A percentile compares a stretch with the other conserved stretches of the same genome.
phyloP scores from a whole-genome alignment of 306 rosid species.

The Cotoneaster glaucophyllus region DNA sequence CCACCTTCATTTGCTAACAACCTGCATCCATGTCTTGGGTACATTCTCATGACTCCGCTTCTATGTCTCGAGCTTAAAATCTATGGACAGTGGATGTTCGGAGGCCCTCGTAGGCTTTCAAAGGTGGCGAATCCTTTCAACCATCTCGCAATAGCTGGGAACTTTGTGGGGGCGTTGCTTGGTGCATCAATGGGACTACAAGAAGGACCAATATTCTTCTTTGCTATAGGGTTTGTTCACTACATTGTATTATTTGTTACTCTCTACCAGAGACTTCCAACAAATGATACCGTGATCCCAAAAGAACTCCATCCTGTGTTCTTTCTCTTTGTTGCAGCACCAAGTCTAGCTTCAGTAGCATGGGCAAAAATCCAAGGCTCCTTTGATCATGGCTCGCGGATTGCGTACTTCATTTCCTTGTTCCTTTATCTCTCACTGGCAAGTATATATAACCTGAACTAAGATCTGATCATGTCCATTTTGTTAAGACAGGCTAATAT shows the following conservation, averaged over 20 bases:
- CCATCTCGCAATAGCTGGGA: conserved; percentile 73
- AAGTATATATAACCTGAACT: conserved; percentile 17
- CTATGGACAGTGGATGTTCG: conserved; percentile 97
- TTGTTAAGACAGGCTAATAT: too few species aligned
- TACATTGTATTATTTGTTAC: conserved; percentile 79
- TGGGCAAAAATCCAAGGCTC: conserved; percentile 83
- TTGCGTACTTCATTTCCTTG: conserved; percentile 68
- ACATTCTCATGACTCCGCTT: conserved; percentile 66
- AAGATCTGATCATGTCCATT: too few species aligned
- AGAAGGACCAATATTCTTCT: conserved; percentile 90
- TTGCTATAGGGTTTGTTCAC: conserved; percentile 79
- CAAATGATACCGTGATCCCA: conserved; percentile 69
- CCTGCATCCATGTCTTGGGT: conserved; percentile 58
- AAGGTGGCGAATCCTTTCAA: conserved; percentile 85
- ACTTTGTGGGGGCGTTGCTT: conserved; percentile 79
- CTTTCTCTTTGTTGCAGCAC: conserved; percentile 87
- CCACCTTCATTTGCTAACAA: conserved; percentile 54
- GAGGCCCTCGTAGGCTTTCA: conserved; percentile 79
- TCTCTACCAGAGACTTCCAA: conserved; percentile 81
- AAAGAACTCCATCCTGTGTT: conserved; percentile 90
- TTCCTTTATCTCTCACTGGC: conserved; percentile 89
- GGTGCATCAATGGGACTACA: conserved; percentile 85
- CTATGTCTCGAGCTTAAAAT: conserved; percentile 76
- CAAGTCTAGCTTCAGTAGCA: conserved; percentile 89
- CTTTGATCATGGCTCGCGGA: conserved; percentile 60